Evolutionary conservation across 2,329 filamentous ascomycete genomes (phyloP).

Genomic region (Polychaeton citri): DNA sequence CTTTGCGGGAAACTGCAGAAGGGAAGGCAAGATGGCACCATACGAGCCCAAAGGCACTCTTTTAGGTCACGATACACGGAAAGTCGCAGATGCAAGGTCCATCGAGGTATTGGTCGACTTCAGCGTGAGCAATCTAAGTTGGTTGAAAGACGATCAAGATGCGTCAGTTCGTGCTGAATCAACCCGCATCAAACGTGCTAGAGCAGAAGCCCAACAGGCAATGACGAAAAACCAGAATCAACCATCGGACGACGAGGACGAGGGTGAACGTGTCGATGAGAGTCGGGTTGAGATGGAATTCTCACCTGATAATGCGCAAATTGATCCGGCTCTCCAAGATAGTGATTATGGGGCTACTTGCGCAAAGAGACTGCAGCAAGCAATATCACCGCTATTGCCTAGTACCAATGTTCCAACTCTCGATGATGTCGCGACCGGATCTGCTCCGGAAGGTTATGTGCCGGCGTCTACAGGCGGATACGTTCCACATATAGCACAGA

Average conservation of each 20-base stretch:
- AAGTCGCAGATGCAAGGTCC: conserved; percentile 80
- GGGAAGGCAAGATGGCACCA: conserved; percentile 53
- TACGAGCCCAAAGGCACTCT: conserved; percentile 80
- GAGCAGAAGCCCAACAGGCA: conserved; percentile 40
- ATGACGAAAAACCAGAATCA: conserved; percentile 33
- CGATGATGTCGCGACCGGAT: conserved; percentile 9
- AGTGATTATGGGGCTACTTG: conserved; percentile 16
- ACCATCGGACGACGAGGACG: conserved; percentile 31
- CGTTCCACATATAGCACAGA: conserved; percentile 13
- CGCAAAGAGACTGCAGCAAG: conserved; percentile 16
- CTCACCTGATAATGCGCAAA: conserved; percentile 21
- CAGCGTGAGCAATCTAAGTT: conserved; percentile 71
- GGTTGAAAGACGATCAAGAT: conserved; percentile 52
- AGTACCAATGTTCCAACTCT: conserved; percentile 14
- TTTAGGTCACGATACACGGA: conserved; percentile 80
- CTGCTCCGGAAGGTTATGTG: conserved; percentile 17
- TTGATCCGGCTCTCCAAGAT: conserved; percentile 22
- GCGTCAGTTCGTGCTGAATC: conserved; percentile 21
- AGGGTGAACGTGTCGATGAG: conserved; percentile 18
- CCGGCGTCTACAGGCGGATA: conserved; percentile 16
- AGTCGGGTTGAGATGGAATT: conserved; percentile 28
- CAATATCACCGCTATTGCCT: conserved; percentile 12
- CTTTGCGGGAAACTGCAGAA: conserved; percentile 70
- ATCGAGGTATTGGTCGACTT: conserved; percentile 87
- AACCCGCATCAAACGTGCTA: conserved; percentile 25